Evolutionary conservation across 2,329 filamentous ascomycete species (phyloP).

Genomic region (Aspergillus awamori): DNA sequence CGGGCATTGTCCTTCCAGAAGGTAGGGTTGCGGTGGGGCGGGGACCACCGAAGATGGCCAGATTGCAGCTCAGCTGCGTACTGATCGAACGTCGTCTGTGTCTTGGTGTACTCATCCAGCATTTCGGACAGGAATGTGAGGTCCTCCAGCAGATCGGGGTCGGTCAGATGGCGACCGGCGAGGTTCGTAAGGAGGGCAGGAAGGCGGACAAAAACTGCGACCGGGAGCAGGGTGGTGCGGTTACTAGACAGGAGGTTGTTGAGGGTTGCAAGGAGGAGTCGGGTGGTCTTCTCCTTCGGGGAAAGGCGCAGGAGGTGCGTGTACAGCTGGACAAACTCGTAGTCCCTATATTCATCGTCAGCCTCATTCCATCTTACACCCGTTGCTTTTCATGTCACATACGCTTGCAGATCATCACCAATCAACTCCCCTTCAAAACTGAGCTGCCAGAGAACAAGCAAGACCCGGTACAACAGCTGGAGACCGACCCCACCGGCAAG

Average conservation of each 20-base stretch:
- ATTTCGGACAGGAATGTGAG: slow-evolving; percentile 59
- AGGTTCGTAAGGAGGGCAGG: slow-evolving; percentile 64
- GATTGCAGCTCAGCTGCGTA: slow-evolving; percentile 81
- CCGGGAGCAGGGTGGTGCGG: slow-evolving; percentile 71
- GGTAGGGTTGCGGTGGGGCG: slow-evolving; percentile 79
- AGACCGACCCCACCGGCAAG: slow-evolving; percentile 78
- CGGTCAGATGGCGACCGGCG: slow-evolving; percentile 54
- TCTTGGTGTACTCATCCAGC: slow-evolving; percentile 81
- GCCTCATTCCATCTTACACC: background rate
- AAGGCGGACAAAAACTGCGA: slow-evolving; percentile 82
- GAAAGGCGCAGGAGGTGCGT: slow-evolving; percentile 90
- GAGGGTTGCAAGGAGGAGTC: slow-evolving; percentile 84
- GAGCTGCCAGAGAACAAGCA: slow-evolving; percentile 93
- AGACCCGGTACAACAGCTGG: slow-evolving; percentile 89
- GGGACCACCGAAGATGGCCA: slow-evolving; percentile 89
- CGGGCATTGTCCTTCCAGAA: slow-evolving; percentile 94
- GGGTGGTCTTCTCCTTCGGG: slow-evolving; percentile 96
- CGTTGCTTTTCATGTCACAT: slow-evolving; percentile 16
- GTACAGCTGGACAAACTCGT: slow-evolving; percentile 88
- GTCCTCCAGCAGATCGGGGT: slow-evolving; percentile 54
- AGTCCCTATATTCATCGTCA: slow-evolving; percentile 63
- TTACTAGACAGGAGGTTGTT: slow-evolving; percentile 80
- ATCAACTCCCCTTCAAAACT: slow-evolving; percentile 78
- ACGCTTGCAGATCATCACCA: slow-evolving; percentile 74
- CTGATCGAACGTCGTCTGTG: slow-evolving; percentile 67